Conservation (phyloP, 1,139 yeast species). For the Geotrichum histeridarum region DNA sequence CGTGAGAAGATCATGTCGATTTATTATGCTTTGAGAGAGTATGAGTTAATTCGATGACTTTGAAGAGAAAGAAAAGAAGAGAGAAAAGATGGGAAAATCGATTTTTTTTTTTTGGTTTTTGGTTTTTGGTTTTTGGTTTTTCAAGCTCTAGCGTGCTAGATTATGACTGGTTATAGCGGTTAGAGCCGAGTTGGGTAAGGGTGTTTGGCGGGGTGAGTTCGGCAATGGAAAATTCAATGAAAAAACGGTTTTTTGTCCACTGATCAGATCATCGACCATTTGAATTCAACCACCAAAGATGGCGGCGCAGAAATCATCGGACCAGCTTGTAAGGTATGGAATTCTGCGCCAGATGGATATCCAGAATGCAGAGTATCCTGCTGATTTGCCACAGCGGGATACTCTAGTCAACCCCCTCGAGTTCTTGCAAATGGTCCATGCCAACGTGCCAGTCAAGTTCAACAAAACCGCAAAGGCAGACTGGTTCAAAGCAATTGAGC, state of each 20-base stretch:
- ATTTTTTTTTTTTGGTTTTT: not conserved
- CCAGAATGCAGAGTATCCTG: conserved; percentile 28
- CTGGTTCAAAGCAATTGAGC: conserved; percentile 18
- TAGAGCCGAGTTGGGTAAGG: conserved; percentile 13
- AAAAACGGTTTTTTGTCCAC: too few relatives aligned
- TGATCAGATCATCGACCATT: not conserved
- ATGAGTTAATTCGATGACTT: not conserved
- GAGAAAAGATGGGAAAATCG: conserved; percentile 1
- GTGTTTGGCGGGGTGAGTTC: conserved; percentile 15
- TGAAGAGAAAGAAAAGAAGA: not conserved
- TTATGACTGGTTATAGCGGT: not conserved
- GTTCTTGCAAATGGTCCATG: conserved; percentile 23
- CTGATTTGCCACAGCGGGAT: conserved; percentile 19
- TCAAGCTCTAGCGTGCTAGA: conserved; percentile 1
- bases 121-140: not conserved
- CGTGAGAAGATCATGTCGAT: conserved; percentile 12
- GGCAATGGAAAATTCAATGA: not conserved
- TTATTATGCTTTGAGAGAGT: not conserved
- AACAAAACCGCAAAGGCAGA: conserved; percentile 6
- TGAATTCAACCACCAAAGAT: not conserved
- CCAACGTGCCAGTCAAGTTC: conserved; percentile 26
- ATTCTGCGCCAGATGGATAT: conserved; percentile 30
- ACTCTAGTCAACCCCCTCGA: conserved; percentile 14
- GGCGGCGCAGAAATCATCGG: not conserved
- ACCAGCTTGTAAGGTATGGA: conserved; percentile 18